phyloP scores from a whole-genome alignment of 2,329 filamentous ascomycete species.

The Exophiala oligosperma region DNA sequence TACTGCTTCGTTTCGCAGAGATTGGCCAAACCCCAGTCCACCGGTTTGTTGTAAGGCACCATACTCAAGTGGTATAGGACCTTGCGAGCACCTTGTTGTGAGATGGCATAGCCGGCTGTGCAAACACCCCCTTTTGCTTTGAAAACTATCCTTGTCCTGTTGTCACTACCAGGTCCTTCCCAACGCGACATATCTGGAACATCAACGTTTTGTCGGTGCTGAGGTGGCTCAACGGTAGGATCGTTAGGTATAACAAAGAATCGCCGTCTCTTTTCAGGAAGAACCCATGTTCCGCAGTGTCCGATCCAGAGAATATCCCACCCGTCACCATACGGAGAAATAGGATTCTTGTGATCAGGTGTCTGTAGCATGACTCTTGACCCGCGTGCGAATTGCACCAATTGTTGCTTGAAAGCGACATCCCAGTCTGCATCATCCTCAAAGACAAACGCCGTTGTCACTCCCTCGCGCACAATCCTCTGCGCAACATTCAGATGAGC shows the following conservation, averaged over 20 bases:
- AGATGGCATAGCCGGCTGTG: constrained; percentile 27
- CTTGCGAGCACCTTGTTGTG: constrained; percentile 23
- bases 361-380: constrained; percentile 34
- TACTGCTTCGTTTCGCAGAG: constrained; percentile 19
- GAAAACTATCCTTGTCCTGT: constrained; percentile 19
- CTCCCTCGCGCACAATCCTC: constrained; percentile 46
- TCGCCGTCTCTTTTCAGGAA: constrained; percentile 32
- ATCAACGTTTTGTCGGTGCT: constrained; percentile 21
- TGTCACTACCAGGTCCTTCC: constrained; percentile 19
- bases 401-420: constrained; percentile 50
- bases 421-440: constrained; percentile 63
- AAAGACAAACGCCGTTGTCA: constrained; percentile 53
- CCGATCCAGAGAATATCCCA: constrained; percentile 58
- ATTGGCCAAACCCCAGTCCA: constrained; percentile 21
- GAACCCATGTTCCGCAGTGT: constrained; percentile 43
- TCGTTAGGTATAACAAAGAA: constrained; percentile 35
- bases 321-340: constrained; percentile 52
- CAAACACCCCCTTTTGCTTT: constrained; percentile 20
- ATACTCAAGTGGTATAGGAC: constrained; percentile 25
- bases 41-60: constrained; percentile 19
- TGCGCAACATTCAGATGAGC: constrained; percentile 41
- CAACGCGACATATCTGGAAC: constrained; percentile 20
- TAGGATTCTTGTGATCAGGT: constrained; percentile 24
- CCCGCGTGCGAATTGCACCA: constrained; percentile 40
- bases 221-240: constrained; percentile 31